These are phyloP conservation scores for Kodamaea kakaduensis DNA, from an alignment of 805 yeast genomes.

Conservation along the genomic window DNA sequence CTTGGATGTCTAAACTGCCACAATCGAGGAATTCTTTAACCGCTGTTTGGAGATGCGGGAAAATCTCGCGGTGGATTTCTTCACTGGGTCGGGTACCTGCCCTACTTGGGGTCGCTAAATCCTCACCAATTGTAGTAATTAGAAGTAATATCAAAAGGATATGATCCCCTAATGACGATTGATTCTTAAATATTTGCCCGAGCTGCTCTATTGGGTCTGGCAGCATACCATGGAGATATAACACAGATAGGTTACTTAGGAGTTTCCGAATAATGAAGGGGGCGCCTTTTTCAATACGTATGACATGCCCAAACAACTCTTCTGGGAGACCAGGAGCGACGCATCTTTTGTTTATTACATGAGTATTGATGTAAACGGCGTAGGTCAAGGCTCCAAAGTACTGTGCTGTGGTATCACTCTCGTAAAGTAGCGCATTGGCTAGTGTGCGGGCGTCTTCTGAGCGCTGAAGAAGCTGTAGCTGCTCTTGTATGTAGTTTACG, in stretches of 20 bases:
- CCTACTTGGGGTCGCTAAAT: conserved; percentile 33
- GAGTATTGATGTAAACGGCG: conserved; percentile 53
- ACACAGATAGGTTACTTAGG: conserved; percentile 49
- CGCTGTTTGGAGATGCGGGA: conserved; percentile 10
- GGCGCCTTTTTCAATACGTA: conserved; percentile 6
- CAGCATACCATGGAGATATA: conserved; percentile 44
- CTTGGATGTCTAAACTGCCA: background rate
- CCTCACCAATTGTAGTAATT: conserved; percentile 50
- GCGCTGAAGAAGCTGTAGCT: conserved; percentile 57
- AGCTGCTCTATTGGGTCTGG: conserved; percentile 12
- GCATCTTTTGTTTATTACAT: conserved; percentile 4
- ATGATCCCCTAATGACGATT: conserved; percentile 10
- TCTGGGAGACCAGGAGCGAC: too few species aligned
- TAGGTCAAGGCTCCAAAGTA: conserved; percentile 82
- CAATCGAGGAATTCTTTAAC: conserved; percentile 3
- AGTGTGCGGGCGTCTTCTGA: conserved; percentile 52
- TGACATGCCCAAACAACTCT: conserved; percentile 8
- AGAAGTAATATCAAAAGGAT: conserved; percentile 25
- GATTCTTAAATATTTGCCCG: conserved; percentile 1
- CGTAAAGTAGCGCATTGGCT: conserved; percentile 50
- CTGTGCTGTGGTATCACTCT: conserved; percentile 45
- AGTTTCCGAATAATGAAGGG: conserved; percentile 53
- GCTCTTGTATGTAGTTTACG: conserved; percentile 46
- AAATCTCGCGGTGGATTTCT: conserved; percentile 37
- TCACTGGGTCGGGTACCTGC: conserved; percentile 13